Conservation (phyloP, 768 basidiomycete genomes). For the Daedalea quercina region DNA sequence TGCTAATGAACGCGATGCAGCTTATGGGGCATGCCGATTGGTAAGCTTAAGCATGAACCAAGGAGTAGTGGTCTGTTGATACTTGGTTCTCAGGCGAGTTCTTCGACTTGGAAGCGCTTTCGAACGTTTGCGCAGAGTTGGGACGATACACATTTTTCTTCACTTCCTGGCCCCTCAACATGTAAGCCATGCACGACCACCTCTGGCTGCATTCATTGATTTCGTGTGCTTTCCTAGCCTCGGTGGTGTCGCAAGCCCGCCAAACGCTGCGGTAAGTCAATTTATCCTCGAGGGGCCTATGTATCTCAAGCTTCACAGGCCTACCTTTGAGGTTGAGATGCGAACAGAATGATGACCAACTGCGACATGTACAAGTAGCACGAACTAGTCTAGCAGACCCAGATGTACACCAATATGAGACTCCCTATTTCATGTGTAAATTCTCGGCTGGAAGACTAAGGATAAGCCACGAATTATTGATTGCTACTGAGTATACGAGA, state of each 20-base stretch:
- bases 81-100: constrained; percentile 51
- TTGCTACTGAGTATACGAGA: too few species aligned
- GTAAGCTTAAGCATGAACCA: too few species aligned
- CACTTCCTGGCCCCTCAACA: constrained; percentile 67
- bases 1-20: constrained; percentile 24
- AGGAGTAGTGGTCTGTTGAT: background rate
- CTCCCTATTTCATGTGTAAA: too few species aligned
- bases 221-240: constrained; percentile 32
- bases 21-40: constrained; percentile 71
- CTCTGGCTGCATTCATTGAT: background rate
- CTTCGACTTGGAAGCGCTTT: constrained; percentile 63
- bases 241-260: constrained; percentile 63
- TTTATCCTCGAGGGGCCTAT: background rate
- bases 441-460: too few species aligned
- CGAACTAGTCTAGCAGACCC: background rate
- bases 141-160: constrained; percentile 71
- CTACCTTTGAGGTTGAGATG: background rate
- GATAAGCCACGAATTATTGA: too few species aligned
- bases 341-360: background rate
- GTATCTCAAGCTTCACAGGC: background rate
- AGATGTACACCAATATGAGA: too few species aligned
- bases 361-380: background rate
- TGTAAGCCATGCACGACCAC: constrained; percentile 34
- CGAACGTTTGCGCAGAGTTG: constrained; percentile 47
- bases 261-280: constrained; percentile 60